Conservation (phyloP, 371 early-diverging fungal genomes). For the Mortierella sp. region DNA sequence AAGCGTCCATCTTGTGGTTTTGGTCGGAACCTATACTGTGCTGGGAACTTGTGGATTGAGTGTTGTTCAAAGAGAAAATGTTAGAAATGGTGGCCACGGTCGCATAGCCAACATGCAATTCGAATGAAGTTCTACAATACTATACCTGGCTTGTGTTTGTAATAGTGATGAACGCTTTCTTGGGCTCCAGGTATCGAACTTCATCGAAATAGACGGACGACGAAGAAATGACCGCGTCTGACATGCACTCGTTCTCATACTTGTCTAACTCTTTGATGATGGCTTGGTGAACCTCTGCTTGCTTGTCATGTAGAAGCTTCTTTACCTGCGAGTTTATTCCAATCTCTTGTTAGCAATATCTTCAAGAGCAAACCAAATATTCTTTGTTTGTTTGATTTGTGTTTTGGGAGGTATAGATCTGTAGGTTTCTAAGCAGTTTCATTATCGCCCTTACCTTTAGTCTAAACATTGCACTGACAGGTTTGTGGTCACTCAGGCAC, state of each 20-base stretch:
- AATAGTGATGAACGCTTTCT: slow-evolving; percentile 65
- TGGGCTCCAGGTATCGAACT: slow-evolving; percentile 71
- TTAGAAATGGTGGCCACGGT: background rate
- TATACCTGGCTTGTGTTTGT: slow-evolving; percentile 80
- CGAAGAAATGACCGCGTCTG: slow-evolving; percentile 72
- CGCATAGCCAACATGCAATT: background rate
- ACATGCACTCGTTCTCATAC: slow-evolving; percentile 82
- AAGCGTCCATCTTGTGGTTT: slow-evolving; percentile 62
- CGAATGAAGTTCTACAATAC: background rate
- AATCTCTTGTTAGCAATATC: background rate
- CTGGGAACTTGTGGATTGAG: slow-evolving; percentile 59
- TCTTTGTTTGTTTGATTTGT: slow-evolving; percentile 43
- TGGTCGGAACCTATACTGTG: slow-evolving; percentile 76
- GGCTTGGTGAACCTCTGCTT: slow-evolving; percentile 62
- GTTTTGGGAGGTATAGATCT: background rate
- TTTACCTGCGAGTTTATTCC: slow-evolving; percentile 38
- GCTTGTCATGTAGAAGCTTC: slow-evolving; percentile 62
- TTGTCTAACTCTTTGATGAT: slow-evolving; percentile 80
- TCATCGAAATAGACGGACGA: slow-evolving; percentile 81
- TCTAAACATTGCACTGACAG: slow-evolving; percentile 80
- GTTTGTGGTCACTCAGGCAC: slow-evolving; percentile 91
- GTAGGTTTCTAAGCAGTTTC: background rate
- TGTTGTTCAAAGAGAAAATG: background rate
- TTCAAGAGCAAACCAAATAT: background rate
- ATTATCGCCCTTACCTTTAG: slow-evolving; percentile 55